Conservation (phyloP, 345 rosid species). For the Rhodamnia argentea region DNA sequence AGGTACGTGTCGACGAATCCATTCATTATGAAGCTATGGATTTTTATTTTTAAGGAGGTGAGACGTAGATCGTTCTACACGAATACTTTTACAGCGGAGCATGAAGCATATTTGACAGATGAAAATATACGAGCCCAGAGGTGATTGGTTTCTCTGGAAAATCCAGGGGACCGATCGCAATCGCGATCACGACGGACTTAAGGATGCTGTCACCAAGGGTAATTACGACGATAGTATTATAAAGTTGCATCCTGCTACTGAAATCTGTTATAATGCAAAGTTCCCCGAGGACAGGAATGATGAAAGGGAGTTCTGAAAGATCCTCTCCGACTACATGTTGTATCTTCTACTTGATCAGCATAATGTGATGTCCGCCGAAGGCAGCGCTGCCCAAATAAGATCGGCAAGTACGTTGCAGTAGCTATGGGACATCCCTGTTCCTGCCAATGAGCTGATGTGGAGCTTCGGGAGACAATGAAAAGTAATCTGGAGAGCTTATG, state of each 20-base stretch:
- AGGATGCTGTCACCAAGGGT: not conserved
- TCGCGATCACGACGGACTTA: too few relatives aligned
- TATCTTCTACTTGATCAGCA: not conserved
- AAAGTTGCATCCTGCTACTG: not conserved
- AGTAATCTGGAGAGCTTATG: not conserved
- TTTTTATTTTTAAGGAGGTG: not conserved
- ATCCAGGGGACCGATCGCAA: not conserved
- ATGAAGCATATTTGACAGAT: not conserved
- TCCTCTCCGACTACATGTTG: not conserved
- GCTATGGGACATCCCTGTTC: accelerated
- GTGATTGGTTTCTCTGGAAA: not conserved
- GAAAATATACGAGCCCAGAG: not conserved
- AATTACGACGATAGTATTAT: not conserved
- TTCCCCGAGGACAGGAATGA: not conserved
- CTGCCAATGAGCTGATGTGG: too few relatives aligned
- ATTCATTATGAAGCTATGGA: not conserved
- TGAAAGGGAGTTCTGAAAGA: not conserved
- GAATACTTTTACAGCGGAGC: too few relatives aligned
- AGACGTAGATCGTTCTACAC: not conserved
- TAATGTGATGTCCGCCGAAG: not conserved
- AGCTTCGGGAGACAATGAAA: too few relatives aligned
- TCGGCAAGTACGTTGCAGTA: accelerated
- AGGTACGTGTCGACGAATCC: not conserved
- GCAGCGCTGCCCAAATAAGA: not conserved
- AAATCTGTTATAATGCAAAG: not conserved